Conservation (phyloP, 331 rosid species). For the Prunus yedoensis region DNA sequence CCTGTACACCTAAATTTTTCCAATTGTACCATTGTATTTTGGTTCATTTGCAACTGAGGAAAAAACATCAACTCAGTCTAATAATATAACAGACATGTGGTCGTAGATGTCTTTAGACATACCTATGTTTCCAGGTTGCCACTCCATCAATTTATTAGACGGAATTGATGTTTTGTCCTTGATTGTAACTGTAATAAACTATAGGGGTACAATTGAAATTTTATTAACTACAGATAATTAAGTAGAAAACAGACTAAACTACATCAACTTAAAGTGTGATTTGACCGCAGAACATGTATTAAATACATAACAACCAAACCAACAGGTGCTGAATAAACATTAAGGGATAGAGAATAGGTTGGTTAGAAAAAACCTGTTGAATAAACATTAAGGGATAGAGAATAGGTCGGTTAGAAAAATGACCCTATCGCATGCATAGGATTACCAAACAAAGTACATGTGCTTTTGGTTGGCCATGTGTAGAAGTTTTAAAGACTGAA, state of each 20-base stretch:
- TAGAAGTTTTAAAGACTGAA: background rate
- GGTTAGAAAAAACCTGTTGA: too few species aligned
- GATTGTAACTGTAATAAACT: background rate
- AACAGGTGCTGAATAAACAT: background rate
- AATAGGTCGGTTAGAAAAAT: background rate
- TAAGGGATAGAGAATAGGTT: too few species aligned
- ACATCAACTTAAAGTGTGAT: background rate
- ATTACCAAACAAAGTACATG: background rate
- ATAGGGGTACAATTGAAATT: background rate
- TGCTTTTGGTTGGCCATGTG: background rate
- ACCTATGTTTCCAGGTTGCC: background rate
- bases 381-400: background rate
- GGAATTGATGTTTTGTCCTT: background rate
- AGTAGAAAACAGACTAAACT: background rate
- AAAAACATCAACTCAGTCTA: background rate
- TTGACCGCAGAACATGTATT: constrained; percentile 1
- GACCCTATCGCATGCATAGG: background rate
- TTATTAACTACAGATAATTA: background rate
- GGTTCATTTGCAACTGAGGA: background rate
- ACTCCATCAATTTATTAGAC: background rate
- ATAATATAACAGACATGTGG: background rate
- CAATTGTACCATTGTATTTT: background rate
- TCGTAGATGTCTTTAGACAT: background rate
- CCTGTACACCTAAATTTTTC: background rate
- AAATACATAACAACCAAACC: background rate